Evolutionary conservation across 2,329 filamentous ascomycete species (phyloP).

Genomic region (Aspergillus clavatus): DNA sequence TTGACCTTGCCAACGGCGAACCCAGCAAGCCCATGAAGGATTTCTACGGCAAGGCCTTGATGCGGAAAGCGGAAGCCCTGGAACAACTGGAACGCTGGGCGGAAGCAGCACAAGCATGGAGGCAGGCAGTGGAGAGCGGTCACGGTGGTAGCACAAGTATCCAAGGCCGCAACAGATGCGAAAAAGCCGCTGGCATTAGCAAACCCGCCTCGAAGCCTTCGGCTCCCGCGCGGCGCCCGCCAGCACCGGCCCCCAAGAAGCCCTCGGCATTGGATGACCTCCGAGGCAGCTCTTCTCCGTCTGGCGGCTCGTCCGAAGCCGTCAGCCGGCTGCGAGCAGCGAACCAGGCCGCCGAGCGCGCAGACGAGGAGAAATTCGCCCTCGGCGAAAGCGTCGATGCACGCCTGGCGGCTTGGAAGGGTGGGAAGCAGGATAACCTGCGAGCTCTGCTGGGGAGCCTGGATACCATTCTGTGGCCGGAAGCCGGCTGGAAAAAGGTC

Average conservation of each 20-base stretch:
- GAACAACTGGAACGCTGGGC: constrained; percentile 94
- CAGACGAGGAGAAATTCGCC: constrained; percentile 89
- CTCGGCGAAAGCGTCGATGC: constrained; percentile 82
- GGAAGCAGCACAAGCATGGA: constrained; percentile 78
- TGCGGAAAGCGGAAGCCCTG: constrained; percentile 89
- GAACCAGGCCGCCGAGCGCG: constrained; percentile 77
- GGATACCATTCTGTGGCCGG: constrained; percentile 85
- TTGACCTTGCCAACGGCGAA: constrained; percentile 62
- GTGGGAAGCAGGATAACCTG: constrained; percentile 88
- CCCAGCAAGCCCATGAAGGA: constrained; percentile 82
- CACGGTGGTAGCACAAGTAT: constrained; percentile 81
- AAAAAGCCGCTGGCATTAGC: constrained; percentile 75
- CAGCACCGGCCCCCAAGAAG: constrained; percentile 40
- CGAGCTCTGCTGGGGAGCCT: constrained; percentile 81
- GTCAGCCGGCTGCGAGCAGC: constrained; percentile 77
- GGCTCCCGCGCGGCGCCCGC: constrained; percentile 43
- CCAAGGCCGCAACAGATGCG: constrained; percentile 81
- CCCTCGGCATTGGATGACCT: constrained; percentile 31
- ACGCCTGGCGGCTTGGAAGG: constrained; percentile 72
- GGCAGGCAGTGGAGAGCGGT: constrained; percentile 73
- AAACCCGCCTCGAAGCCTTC: constrained; percentile 43
- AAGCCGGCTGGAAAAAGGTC: constrained; percentile 93
- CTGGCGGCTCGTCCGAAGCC: constrained; percentile 59
- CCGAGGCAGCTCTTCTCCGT: constrained; percentile 37
- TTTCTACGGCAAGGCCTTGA: constrained; percentile 87